Conservation (phyloP, 2,329 filamentous ascomycete species). For the Paraphaeosphaeria sporulosa region DNA sequence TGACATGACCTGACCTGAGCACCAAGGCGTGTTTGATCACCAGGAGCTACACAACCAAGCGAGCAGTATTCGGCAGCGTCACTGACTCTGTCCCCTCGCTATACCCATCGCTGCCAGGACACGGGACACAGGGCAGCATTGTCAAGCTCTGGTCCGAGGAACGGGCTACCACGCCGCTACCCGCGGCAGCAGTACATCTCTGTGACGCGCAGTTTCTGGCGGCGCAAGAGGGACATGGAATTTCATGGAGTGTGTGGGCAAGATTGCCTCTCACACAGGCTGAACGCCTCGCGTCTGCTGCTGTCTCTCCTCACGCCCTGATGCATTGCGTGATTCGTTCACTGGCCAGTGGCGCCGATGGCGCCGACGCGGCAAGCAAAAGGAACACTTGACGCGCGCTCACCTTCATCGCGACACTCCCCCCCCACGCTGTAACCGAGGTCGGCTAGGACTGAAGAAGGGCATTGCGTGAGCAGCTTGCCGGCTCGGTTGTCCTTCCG, state of each 20-base stretch:
- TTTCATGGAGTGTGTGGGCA: constrained; percentile 22
- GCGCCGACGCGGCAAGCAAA: constrained; percentile 37
- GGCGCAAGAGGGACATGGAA: constrained; percentile 7
- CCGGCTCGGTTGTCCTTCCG: constrained; percentile 39
- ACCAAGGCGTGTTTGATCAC: constrained; percentile 6
- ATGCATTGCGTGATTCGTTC: constrained; percentile 43
- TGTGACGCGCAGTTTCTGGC: constrained; percentile 7
- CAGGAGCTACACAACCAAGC: background rate
- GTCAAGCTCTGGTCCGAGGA: background rate
- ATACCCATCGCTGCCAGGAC: background rate
- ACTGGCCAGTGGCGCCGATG: constrained; percentile 19
- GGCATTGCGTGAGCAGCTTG: constrained; percentile 16
- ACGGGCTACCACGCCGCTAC: background rate
- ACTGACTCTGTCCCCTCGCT: constrained; percentile 1
- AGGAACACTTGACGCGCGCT: constrained; percentile 34
- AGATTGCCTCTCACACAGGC: constrained; percentile 22
- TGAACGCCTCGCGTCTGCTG: constrained; percentile 29
- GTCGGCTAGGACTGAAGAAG: constrained; percentile 20
- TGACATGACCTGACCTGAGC: constrained; percentile 10
- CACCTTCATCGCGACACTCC: constrained; percentile 22
- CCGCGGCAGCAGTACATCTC: constrained; percentile 11
- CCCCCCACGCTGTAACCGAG: constrained; percentile 39
- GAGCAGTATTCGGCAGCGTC: background rate
- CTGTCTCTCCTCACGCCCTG: constrained; percentile 31
- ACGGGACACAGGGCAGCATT: background rate